These are phyloP conservation scores for Xanthoceras sorbifolium DNA, from an alignment of 345 rosid genomes.

Conservation along the genomic window DNA sequence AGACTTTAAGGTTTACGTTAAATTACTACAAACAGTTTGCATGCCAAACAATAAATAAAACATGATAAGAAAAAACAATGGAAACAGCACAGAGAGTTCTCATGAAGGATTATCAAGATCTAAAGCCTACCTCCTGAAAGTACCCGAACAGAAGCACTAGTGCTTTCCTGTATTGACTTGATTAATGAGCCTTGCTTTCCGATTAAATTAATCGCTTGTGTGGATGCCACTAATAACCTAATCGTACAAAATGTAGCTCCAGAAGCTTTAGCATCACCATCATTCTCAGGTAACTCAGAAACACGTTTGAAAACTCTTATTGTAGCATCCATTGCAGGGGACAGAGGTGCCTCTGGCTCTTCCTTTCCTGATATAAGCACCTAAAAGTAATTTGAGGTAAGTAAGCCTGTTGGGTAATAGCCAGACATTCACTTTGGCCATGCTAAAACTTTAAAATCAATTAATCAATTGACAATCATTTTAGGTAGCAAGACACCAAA, in stretches of 20 bases:
- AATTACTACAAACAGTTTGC: neutral
- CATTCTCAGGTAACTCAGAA: conserved; percentile 41
- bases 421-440: neutral
- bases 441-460: no score
- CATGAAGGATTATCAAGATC: conserved; percentile 23
- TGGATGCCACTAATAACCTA: conserved; percentile 72
- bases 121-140: conserved; percentile 61
- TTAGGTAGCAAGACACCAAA: neutral
- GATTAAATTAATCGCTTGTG: conserved; percentile 85
- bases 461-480: neutral
- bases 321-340: conserved; percentile 66
- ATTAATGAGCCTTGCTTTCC: conserved; percentile 90
- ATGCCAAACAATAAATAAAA: neutral
- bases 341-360: conserved; percentile 48
- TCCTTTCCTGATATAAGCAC: conserved; percentile 64
- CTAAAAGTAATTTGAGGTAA: conserved; percentile 24
- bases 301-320: conserved; percentile 56
- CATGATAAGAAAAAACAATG: neutral
- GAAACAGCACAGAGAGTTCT: neutral
- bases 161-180: conserved; percentile 78
- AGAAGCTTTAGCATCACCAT: conserved; percentile 27
- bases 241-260: conserved; percentile 58
- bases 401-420: neutral
- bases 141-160: conserved; percentile 78
- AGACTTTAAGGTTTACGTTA: neutral